A percentile compares a stretch with the other conserved stretches of the same genome.
phyloP scores from a whole-genome alignment of 805 yeast species.

The Kuraishia ogatae region DNA sequence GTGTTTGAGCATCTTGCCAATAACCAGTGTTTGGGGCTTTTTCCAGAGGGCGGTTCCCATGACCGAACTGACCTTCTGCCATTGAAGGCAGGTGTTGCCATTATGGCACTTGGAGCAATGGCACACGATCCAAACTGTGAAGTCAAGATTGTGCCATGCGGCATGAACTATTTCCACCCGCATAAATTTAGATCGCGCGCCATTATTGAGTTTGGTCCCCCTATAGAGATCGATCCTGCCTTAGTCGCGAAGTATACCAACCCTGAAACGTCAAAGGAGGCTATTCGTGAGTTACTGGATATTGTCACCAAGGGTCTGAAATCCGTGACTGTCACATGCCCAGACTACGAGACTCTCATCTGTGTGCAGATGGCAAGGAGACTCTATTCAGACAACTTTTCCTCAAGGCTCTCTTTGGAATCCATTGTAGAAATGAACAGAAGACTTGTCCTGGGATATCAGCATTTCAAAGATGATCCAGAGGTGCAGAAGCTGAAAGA shows the following conservation, averaged over 20 bases:
- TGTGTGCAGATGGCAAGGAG: constrained; percentile 90
- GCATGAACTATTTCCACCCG: constrained; percentile 95
- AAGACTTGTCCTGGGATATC: constrained; percentile 74
- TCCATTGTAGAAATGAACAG: constrained; percentile 87
- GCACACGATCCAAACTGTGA: constrained; percentile 64
- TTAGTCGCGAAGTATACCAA: constrained; percentile 58
- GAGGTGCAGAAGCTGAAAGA: constrained; percentile 49
- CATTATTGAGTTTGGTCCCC: constrained; percentile 89
- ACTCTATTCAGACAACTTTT: constrained; percentile 69
- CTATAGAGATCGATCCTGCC: constrained; percentile 56
- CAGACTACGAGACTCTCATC: constrained; percentile 83
- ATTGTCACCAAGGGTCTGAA: constrained; percentile 64
- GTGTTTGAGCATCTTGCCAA: constrained; percentile 79
- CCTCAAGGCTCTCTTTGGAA: constrained; percentile 67
- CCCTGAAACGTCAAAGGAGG: constrained; percentile 54
- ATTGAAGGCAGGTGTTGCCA: constrained; percentile 93
- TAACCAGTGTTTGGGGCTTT: constrained; percentile 83
- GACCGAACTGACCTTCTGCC: constrained; percentile 90
- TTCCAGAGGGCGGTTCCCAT: constrained; percentile 98
- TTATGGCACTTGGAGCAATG: constrained; percentile 96
- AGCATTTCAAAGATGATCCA: constrained; percentile 64
- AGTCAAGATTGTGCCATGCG: constrained; percentile 90
- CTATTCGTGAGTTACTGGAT: constrained; percentile 65
- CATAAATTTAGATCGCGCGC: constrained; percentile 94
- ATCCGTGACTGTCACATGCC: constrained; percentile 82